These are phyloP conservation scores for Saccharomyces hybrid DNA, from an alignment of 1,139 yeast genomes.

Conservation along the genomic window DNA sequence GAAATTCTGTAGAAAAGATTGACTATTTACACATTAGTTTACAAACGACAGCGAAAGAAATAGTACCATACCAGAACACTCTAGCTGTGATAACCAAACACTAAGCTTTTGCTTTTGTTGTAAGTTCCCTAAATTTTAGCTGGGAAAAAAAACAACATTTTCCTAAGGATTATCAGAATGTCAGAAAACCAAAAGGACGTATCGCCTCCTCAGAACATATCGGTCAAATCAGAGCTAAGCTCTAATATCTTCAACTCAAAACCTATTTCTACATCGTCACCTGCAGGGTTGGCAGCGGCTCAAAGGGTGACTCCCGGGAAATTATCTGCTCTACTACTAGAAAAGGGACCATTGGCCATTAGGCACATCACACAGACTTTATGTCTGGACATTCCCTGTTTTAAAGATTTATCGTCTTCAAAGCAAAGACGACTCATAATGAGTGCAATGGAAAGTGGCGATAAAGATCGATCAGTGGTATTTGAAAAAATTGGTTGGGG, in stretches of 20 bases:
- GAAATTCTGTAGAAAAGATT: background rate
- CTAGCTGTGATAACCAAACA: background rate
- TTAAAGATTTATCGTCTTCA: slow-evolving; percentile 71
- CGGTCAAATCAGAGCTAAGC: slow-evolving; percentile 3
- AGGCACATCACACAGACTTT: slow-evolving; percentile 80
- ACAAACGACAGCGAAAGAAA: background rate
- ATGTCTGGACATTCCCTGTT: slow-evolving; percentile 67
- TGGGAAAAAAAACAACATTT: background rate
- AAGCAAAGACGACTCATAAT: slow-evolving; percentile 86
- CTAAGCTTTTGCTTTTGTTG: background rate
- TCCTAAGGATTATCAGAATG: background rate
- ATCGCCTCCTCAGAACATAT: background rate
- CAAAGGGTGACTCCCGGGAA: slow-evolving; percentile 76
- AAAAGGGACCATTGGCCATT: slow-evolving; percentile 84
- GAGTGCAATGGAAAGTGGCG: slow-evolving; percentile 76
- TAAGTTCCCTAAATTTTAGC: background rate
- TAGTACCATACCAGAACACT: background rate
- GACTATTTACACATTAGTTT: background rate
- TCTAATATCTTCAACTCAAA: slow-evolving; percentile 6
- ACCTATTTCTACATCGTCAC: slow-evolving; percentile 65
- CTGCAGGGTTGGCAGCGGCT: slow-evolving; percentile 84
- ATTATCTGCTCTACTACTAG: slow-evolving; percentile 57
- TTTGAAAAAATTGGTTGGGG: slow-evolving; percentile 98
- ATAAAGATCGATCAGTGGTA: slow-evolving; percentile 52
- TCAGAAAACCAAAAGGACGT: background rate